Percentiles rank a stretch among this genome's conserved stretches.
phyloP scores from a whole-genome alignment of 768 basidiomycete species.

The Pleurotus eryngii region DNA sequence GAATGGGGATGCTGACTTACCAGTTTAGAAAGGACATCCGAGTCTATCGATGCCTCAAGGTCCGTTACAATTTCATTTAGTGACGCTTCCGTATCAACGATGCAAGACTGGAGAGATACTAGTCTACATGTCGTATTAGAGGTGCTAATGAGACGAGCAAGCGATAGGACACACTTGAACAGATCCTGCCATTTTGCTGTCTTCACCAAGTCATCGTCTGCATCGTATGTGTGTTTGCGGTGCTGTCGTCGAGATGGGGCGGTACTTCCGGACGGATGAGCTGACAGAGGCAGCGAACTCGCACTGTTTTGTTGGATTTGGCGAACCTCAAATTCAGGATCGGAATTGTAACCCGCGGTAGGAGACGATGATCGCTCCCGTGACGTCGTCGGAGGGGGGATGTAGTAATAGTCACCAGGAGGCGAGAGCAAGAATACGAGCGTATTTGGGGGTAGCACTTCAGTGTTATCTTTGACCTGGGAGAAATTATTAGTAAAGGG shows the following conservation, averaged over 20 bases:
- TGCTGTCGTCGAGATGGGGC: slow-evolving; percentile 29
- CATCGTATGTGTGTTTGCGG: slow-evolving; percentile 18
- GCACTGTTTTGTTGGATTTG: slow-evolving; percentile 31
- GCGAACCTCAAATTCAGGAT: slow-evolving; percentile 58
- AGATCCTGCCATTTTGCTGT: slow-evolving; percentile 69
- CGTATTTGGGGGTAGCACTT: slow-evolving; percentile 67
- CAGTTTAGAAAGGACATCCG: slow-evolving; percentile 34
- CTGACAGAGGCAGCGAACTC: not conserved
- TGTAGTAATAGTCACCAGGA: slow-evolving; percentile 55
- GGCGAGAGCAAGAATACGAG: slow-evolving; percentile 65
- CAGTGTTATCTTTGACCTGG: slow-evolving; percentile 26
- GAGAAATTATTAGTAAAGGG: slow-evolving; percentile 14
- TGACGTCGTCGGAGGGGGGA: slow-evolving; percentile 34
- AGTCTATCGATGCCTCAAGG: slow-evolving; percentile 44
- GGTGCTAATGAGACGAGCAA: slow-evolving; percentile 5
- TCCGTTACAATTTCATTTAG: slow-evolving; percentile 45
- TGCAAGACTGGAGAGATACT: slow-evolving; percentile 47
- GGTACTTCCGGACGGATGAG: slow-evolving; percentile 10
- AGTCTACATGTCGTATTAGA: slow-evolving; percentile 34
- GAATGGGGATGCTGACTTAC: slow-evolving; percentile 31
- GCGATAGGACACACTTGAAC: slow-evolving; percentile 50
- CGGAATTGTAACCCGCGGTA: slow-evolving; percentile 62
- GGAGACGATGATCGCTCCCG: slow-evolving; percentile 50
- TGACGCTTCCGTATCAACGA: slow-evolving; percentile 47
- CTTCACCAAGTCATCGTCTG: slow-evolving; percentile 22